A percentile compares a stretch with the other conserved stretches of the same genome.
These are phyloP conservation scores for Brachypodium distachyon DNA, from an alignment of 202 grass and related monocot genomes.

Conservation along the genomic window DNA sequence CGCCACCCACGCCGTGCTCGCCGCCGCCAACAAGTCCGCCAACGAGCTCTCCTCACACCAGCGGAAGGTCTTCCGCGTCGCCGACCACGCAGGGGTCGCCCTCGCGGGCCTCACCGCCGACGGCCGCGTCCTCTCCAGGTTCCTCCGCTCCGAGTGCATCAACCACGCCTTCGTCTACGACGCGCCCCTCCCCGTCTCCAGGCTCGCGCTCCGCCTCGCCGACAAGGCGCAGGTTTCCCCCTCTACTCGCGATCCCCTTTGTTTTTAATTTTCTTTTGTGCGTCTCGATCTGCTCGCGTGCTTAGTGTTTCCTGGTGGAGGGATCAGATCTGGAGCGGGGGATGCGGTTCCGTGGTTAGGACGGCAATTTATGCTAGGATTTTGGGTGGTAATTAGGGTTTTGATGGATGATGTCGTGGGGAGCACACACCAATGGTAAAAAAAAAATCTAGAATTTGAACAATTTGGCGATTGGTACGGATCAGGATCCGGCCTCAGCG, in stretches of 20 bases:
- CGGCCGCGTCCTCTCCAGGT: conserved; percentile 71
- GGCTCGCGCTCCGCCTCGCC: conserved; percentile 77
- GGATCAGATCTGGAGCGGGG: background rate
- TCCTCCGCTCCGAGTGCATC: conserved; percentile 88
- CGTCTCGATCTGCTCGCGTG: background rate
- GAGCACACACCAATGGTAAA: background rate
- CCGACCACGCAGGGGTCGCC: conserved; percentile 82
- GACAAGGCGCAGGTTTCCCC: conserved; percentile 86
- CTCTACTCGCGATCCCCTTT: background rate
- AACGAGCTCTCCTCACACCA: conserved; percentile 94
- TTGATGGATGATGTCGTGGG: background rate
- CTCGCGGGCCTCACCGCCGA: conserved; percentile 87
- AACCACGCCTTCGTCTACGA: conserved; percentile 96
- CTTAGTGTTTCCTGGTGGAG: background rate
- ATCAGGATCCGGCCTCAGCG: background rate
- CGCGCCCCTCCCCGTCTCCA: conserved; percentile 62
- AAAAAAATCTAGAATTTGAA: background rate
- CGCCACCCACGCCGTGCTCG: conserved; percentile 58
- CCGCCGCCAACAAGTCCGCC: conserved; percentile 75
- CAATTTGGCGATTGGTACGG: background rate
- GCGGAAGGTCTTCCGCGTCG: conserved; percentile 83
- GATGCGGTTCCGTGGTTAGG: background rate
- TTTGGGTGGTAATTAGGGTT: conserved; percentile 9
- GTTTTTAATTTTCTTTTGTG: background rate
- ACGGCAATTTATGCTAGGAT: background rate